Conservation (phyloP, 495 filamentous ascomycete genomes). For the Xylaria castorea region DNA sequence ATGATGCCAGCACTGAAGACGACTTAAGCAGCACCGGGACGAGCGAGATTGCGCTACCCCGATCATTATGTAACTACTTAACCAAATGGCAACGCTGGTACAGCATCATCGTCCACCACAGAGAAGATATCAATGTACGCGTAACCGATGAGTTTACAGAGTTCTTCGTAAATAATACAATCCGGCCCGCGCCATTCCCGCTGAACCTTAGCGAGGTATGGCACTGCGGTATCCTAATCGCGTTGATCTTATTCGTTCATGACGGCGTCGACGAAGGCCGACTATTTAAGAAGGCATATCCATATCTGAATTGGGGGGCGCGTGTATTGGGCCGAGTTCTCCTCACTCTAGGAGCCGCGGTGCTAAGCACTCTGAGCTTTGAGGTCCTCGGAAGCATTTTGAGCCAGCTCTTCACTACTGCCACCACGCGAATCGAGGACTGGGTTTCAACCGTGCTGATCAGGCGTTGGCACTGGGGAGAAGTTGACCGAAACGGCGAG, state of each 20-base stretch:
- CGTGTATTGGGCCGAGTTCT: conserved; percentile 25
- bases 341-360: conserved; percentile 28
- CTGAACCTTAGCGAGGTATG: conserved; percentile 28
- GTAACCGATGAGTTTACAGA: neutral
- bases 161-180: conserved; percentile 9
- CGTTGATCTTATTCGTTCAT: conserved; percentile 22
- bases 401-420: neutral
- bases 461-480: conserved; percentile 24
- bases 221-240: conserved; percentile 29
- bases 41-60: neutral
- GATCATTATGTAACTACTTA: neutral
- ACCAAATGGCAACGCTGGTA: conserved; percentile 27
- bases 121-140: neutral
- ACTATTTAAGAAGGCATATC: conserved; percentile 20
- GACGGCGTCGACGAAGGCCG: conserved; percentile 27
- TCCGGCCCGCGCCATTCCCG: conserved; percentile 31
- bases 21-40: neutral
- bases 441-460: conserved; percentile 21
- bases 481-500: conserved; percentile 16
- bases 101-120: conserved; percentile 32
- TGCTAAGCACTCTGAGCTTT: conserved; percentile 33
- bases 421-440: conserved; percentile 7
- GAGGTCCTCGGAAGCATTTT: conserved; percentile 28
- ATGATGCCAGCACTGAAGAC: neutral
- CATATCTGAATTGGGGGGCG: conserved; percentile 20